These are phyloP conservation scores for Quercus alba DNA, from an alignment of 306 rosid species.

Conservation along the genomic window DNA sequence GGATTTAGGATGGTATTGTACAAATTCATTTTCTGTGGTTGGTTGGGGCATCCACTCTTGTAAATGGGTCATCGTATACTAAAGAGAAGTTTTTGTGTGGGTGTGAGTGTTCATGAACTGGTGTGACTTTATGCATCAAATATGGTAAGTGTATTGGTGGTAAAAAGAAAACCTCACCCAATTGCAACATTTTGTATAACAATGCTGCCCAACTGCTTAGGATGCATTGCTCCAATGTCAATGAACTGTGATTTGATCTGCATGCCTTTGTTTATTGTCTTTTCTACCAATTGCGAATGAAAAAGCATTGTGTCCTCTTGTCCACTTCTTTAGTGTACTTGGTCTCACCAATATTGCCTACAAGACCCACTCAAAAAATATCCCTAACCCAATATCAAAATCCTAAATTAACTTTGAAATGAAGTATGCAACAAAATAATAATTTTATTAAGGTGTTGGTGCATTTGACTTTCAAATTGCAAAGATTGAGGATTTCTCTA, in stretches of 20 bases:
- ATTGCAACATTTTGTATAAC: background rate
- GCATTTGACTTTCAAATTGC: background rate
- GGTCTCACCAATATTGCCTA: background rate
- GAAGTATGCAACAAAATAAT: background rate
- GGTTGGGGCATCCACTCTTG: background rate
- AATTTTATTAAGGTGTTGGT: background rate
- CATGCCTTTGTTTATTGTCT: background rate
- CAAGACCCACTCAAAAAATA: background rate
- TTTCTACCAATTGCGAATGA: background rate
- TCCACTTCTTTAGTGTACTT: background rate
- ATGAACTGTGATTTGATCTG: background rate
- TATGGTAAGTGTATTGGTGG: background rate
- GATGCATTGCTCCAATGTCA: background rate
- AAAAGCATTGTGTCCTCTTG: too few species aligned
- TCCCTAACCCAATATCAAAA: background rate
- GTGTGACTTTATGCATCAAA: background rate
- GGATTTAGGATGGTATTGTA: background rate
- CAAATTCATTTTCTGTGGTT: background rate
- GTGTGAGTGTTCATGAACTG: background rate
- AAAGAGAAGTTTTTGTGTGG: background rate
- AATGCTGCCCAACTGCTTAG: background rate
- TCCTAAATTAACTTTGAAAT: too few species aligned
- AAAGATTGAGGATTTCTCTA: background rate
- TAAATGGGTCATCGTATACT: background rate
- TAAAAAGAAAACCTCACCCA: background rate